Conservation (phyloP, 2,329 filamentous ascomycete species). For the Aureobasidium leucospermi region DNA sequence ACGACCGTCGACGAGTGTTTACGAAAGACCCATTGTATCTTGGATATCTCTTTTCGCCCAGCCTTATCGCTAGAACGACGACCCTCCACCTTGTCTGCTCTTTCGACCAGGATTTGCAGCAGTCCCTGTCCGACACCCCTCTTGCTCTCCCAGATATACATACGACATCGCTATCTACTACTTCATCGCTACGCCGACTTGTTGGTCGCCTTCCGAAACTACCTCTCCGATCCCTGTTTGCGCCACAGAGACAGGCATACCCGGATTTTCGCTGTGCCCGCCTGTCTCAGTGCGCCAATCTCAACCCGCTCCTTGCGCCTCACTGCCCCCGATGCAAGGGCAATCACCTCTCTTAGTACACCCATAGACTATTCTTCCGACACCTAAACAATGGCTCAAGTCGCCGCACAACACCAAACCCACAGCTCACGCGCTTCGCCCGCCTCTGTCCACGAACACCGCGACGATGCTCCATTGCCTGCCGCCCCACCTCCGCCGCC, state of each 20-base stretch:
- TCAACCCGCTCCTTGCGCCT: background rate
- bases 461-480: constrained; percentile 22
- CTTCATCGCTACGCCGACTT: background rate
- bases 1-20: background rate
- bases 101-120: background rate
- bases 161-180: background rate
- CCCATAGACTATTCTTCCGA: background rate
- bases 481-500: constrained; percentile 33
- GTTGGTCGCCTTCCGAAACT: background rate
- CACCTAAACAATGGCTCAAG: constrained; percentile 14
- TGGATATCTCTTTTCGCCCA: background rate
- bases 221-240: background rate
- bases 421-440: constrained; percentile 25
- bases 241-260: constrained; percentile 12
- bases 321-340: constrained; percentile 9
- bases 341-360: background rate
- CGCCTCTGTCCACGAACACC: constrained; percentile 17
- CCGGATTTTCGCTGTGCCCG: constrained; percentile 7
- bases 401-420: constrained; percentile 22
- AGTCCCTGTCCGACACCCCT: background rate
- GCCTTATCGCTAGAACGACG: background rate
- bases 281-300: constrained; percentile 11
- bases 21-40: background rate
- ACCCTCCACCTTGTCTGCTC: background rate
- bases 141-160: background rate